Base-by-base conservation (phyloP, 2,329 filamentous ascomycete genomes). In the Clathrospora elynae region DNA sequence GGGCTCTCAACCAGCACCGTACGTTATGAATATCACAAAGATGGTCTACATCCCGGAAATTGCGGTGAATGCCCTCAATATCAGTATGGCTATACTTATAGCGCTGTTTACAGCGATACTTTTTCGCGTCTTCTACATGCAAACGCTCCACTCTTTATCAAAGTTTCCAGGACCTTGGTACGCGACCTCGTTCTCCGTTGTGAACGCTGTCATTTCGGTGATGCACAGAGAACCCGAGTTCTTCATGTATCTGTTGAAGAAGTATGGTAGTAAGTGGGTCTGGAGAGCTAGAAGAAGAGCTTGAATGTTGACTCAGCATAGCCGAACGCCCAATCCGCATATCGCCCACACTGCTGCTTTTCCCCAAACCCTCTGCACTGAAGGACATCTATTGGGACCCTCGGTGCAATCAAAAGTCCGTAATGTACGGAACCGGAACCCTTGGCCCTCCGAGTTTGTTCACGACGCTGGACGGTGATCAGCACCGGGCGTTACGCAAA, bases 161-260 rank as follows among this genome's bases (percentile, higher is more conserved):
- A 66, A 66, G 24, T 74, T 70, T 42, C 74, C 71, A 2, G 75
- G 74, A 10, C 74, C 75, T n/a, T 70, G 61, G 51, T 61, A 70
- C 30, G 57, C 59, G 24, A 62, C 66, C 8, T 66, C 68, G 1
- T 68, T 67, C 36, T 68, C 68, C 7, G 5, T 72, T 6, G 49
- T 57, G 16, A 37, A 53, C 1, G 64, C 62, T 3, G 32, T 65
- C 4, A 53, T 67, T 12, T 68, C 61, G 2, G 42, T 65, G 10
- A 43, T 51, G 18, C 46, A 57, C 22, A 52, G 49, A 19, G 64
- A 68, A 32, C 64, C 62, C 3, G 45, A 65, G 11, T 67, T 58
- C 39, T 49, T 68, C 20, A 51, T 57, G 42, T 62, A 61, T 14
- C 35, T 69, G 10, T 52, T 61, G 4, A 40, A 41, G 9, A 62